Evolutionary conservation across 495 filamentous ascomycete genomes (phyloP), one percentile per base, ranked within the genome.

Genomic region (Lentithecium fluviatile): DNA sequence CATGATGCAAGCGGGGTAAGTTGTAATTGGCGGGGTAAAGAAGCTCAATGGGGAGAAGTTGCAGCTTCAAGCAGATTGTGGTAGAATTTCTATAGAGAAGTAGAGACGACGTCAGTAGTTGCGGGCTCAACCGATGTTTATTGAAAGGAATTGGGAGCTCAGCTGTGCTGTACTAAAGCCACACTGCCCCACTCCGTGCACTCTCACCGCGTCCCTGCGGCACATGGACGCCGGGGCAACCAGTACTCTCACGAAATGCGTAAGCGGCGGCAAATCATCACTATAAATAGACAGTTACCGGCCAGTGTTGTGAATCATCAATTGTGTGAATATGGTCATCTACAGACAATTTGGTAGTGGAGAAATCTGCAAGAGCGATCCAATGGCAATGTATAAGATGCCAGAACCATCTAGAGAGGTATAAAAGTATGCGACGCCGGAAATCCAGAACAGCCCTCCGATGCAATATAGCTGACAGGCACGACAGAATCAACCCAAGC

Each of bases 1-100:
- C 51, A 68, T 68, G 68, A 26, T 70, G 67, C 37, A 57, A 52
- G 66, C 58, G 62, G 61, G 66, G 61, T 57, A 63, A 51, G 13
- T 37, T 40, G 19, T n/a, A n/a, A n/a, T n/a, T 40, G 38, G 52
- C 52, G 45, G 60, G 38, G 45, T 49, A 17, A 54, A 17, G 26
- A 38, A 38, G 3, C 8, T 12, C 15, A 11, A 23, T 23, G 15
- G 45, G 32, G 34, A 45, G 47, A 10, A 55, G 45, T 63, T 57
- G 60, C 19, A 32, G 25, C 21, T 17, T 45, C 26, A 34, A n/a
- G 42, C 15, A 55, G 50, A 55, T 34, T 37, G 45, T 19, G 37
- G 25, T 17, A 1, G 50, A 32, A 23, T 17, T 50, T 11, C 2
- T 10, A 55, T 24, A 24, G 20, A 15, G 45, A 52, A 29, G 3